Conservation (phyloP, 2,329 filamentous ascomycete genomes). For the Neurospora crassa region DNA sequence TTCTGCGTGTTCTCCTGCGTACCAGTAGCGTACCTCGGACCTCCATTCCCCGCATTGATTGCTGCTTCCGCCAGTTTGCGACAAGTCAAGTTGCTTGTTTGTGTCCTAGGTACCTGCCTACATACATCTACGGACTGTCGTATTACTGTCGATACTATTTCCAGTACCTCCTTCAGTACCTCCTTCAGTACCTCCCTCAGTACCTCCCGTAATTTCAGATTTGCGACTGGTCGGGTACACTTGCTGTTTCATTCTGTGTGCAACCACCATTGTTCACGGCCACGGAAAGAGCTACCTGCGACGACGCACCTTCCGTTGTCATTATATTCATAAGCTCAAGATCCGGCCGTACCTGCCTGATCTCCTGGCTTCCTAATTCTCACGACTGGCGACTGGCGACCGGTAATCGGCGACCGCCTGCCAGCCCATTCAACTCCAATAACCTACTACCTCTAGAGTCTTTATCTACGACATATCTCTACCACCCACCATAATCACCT, state of each 20-base stretch:
- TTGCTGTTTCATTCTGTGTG: background rate
- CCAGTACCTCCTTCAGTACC: background rate
- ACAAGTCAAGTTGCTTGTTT: background rate
- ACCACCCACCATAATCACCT: background rate
- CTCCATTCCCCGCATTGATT: background rate
- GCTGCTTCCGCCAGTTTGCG: background rate
- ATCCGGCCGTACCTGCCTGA: background rate
- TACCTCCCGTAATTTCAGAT: background rate
- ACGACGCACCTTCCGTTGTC: background rate
- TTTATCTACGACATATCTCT: background rate
- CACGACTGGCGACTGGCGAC: background rate
- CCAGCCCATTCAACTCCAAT: background rate
- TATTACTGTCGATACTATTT: background rate
- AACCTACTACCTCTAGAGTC: background rate
- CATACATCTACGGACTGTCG: background rate
- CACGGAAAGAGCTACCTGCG: background rate
- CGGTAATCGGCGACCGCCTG: background rate
- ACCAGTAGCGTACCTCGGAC: background rate
- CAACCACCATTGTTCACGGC: background rate
- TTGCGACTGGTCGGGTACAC: background rate
- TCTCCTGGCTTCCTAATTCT: background rate
- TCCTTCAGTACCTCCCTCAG: background rate
- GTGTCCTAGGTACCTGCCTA: background rate
- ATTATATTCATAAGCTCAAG: background rate
- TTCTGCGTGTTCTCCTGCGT: background rate